Conservation (phyloP, 371 early-diverging fungal genomes). For the Funneliformis caledonium region DNA sequence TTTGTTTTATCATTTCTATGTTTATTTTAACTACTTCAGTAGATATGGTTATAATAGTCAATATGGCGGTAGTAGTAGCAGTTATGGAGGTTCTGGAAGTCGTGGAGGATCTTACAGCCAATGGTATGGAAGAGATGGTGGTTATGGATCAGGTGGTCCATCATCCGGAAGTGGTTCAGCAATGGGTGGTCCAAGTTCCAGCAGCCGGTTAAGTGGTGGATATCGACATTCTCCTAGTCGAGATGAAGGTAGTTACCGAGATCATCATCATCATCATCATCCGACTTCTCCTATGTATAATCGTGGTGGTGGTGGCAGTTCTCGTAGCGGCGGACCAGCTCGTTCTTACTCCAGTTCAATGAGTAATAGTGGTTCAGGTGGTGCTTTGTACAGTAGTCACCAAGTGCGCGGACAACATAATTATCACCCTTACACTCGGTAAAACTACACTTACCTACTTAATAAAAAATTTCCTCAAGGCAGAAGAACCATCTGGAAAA, state of each 20-base stretch:
- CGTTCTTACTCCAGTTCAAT: constrained; percentile 36
- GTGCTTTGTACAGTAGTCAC: constrained; percentile 32
- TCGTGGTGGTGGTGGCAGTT: constrained; percentile 15
- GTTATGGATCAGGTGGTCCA: constrained; percentile 34
- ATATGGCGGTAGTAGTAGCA: constrained; percentile 28
- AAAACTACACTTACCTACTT: not conserved
- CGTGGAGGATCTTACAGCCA: constrained; percentile 37
- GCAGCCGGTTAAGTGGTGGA: constrained; percentile 20
- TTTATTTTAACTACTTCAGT: not conserved
- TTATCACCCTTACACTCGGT: constrained; percentile 40
- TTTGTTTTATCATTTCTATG: not conserved
- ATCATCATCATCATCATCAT: constrained; percentile 27
- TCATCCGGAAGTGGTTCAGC: constrained; percentile 36
- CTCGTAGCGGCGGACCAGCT: constrained; percentile 18
- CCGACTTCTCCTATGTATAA: constrained; percentile 28
- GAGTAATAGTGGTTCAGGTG: constrained; percentile 8
- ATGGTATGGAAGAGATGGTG: constrained; percentile 38
- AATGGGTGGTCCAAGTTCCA: constrained; percentile 33
- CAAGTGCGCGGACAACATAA: constrained; percentile 38
- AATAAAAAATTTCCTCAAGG: not conserved
- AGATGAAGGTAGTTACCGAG: constrained; percentile 29
- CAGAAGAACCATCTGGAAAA: no score
- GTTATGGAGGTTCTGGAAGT: constrained; percentile 33
- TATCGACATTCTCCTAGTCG: constrained; percentile 33
- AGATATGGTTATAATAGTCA: constrained; percentile 35